Evolutionary conservation across 2,329 filamentous ascomycete genomes (phyloP).

Genomic region (Dactylellina sp.): DNA sequence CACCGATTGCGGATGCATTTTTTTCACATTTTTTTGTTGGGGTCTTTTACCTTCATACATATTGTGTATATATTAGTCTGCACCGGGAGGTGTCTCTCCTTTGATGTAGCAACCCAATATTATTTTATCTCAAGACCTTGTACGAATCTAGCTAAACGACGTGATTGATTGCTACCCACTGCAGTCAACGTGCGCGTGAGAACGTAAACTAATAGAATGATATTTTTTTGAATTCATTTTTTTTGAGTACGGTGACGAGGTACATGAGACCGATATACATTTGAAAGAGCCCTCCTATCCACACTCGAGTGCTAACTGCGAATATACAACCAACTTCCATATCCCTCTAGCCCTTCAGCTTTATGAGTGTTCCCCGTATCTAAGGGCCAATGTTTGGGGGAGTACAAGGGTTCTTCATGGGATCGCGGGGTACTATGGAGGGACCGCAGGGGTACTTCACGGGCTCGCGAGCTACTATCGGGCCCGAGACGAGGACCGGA

Average conservation of each 20-base stretch:
- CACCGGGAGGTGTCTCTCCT: slow-evolving; percentile 38
- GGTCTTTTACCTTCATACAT: slow-evolving; percentile 17
- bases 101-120: slow-evolving; percentile 53
- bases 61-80: slow-evolving; percentile 56
- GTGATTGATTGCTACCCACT: neutral
- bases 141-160: neutral
- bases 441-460: neutral
- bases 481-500: neutral
- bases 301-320: no score
- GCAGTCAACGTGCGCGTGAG: no score
- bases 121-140: slow-evolving; percentile 33
- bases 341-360: neutral
- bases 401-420: neutral
- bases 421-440: no score
- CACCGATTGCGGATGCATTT: slow-evolving; percentile 26
- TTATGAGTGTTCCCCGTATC: no score
- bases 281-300: no score
- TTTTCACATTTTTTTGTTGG: slow-evolving; percentile 18
- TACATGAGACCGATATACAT: no score
- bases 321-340: no score
- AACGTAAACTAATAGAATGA: no score
- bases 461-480: neutral
- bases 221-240: no score
- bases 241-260: no score
- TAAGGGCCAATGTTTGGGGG: no score